Conservation (phyloP, 1,284 basidiomycete genomes). For the Erythrobasidium hasegawianum region DNA sequence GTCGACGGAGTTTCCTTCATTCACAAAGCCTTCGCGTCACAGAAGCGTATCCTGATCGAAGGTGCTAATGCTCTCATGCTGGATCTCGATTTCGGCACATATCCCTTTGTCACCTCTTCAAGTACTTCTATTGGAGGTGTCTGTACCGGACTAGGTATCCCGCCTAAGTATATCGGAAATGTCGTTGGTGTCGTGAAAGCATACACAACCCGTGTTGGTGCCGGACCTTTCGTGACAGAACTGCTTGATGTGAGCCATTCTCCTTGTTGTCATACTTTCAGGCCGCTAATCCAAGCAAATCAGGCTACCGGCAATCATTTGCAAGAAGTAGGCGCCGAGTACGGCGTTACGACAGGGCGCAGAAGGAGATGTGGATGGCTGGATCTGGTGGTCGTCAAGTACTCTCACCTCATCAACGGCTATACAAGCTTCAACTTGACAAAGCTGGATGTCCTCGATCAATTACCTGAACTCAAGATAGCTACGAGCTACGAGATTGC, state of each 20-base stretch:
- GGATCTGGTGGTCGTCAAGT: conserved; percentile 88
- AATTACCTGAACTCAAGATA: conserved; percentile 81
- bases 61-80: conserved; percentile 98
- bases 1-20: conserved; percentile 81
- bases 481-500: conserved; percentile 75
- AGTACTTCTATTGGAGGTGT: conserved; percentile 91
- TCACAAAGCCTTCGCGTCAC: conserved; percentile 66
- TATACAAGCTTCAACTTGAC: conserved; percentile 92
- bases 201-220: conserved; percentile 95
- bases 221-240: conserved; percentile 96
- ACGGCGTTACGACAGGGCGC: conserved; percentile 86
- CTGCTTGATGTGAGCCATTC: conserved; percentile 67
- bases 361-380: conserved; percentile 94
- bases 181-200: conserved; percentile 93
- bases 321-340: conserved; percentile 91
- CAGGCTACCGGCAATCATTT: conserved; percentile 78
- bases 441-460: conserved; percentile 89
- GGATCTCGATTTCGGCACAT: conserved; percentile 95
- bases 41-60: conserved; percentile 85
- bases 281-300: conserved; percentile 1
- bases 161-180: conserved; percentile 77
- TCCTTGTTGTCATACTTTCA: background rate
- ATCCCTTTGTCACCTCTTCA: conserved; percentile 93
- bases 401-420: conserved; percentile 92
- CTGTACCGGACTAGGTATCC: conserved; percentile 91